phyloP scores from a whole-genome alignment of 2,329 filamentous ascomycete species.

The Rhynchosporium agropyri region DNA sequence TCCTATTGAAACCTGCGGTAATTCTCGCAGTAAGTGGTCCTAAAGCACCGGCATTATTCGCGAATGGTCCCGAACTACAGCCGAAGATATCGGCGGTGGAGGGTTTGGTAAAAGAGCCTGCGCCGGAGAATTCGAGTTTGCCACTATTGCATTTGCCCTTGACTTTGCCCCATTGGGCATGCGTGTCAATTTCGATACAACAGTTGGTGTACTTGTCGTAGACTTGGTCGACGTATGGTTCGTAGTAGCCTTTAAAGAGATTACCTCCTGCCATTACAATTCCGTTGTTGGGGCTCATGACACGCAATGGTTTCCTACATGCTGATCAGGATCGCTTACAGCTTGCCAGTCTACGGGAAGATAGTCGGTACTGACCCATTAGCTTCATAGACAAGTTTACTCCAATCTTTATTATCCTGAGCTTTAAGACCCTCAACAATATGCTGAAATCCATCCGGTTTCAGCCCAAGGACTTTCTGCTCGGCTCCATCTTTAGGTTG shows the following conservation, averaged over 20 bases:
- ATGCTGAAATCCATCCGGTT: slow-evolving; percentile 53
- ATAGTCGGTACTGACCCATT: slow-evolving; percentile 61
- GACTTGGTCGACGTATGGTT: slow-evolving; percentile 49
- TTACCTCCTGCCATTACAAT: slow-evolving; percentile 50
- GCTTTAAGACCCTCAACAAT: slow-evolving; percentile 56
- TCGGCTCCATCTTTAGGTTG: slow-evolving; percentile 46
- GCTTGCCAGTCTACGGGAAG: slow-evolving; percentile 51
- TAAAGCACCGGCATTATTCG: slow-evolving; percentile 31
- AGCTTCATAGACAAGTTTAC: slow-evolving; percentile 50
- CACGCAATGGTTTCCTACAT: slow-evolving; percentile 47
- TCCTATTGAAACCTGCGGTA: slow-evolving; percentile 33
- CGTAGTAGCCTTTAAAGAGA: slow-evolving; percentile 49
- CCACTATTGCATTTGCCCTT: slow-evolving; percentile 48
- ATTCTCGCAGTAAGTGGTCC: slow-evolving; percentile 31
- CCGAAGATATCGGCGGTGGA: slow-evolving; percentile 65
- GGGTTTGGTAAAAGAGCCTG: slow-evolving; percentile 58
- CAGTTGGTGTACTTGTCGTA: slow-evolving; percentile 47
- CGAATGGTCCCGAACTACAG: slow-evolving; percentile 66
- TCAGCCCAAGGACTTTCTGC: slow-evolving; percentile 60
- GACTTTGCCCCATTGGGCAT: slow-evolving; percentile 57
- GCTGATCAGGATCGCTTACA: slow-evolving; percentile 44
- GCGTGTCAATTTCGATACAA: slow-evolving; percentile 64
- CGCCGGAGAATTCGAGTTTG: slow-evolving; percentile 45
- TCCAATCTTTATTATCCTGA: slow-evolving; percentile 58
- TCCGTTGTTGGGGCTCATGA: slow-evolving; percentile 48